phyloP scores from a whole-genome alignment of 1,284 basidiomycete genomes.

The Sanguinoderma infundibulare region DNA sequence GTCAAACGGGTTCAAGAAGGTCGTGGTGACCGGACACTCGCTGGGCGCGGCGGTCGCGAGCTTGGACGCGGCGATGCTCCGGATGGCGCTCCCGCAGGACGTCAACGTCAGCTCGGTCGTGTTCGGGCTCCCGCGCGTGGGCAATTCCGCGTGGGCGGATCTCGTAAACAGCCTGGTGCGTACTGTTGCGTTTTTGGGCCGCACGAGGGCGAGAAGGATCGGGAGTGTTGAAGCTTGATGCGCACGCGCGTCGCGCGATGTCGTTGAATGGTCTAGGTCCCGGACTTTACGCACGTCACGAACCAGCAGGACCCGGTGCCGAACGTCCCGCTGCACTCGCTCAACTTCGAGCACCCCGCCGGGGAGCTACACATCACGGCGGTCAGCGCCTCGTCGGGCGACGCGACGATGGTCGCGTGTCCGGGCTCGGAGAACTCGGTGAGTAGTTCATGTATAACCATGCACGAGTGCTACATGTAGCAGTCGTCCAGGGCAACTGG shows the following conservation, averaged over 20 bases:
- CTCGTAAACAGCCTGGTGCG: constrained; percentile 19
- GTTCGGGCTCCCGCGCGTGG: constrained; percentile 49
- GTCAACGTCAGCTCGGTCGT: constrained; percentile 42
- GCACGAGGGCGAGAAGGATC: too few relatives aligned
- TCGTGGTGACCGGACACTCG: constrained; percentile 43
- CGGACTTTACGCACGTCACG: constrained; percentile 37
- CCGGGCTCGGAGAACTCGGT: constrained; percentile 36
- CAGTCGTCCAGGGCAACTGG: too few relatives aligned
- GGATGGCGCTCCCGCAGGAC: constrained; percentile 40
- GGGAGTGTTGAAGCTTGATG: too few relatives aligned
- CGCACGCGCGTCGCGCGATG: too few relatives aligned
- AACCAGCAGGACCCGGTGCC: constrained; percentile 44
- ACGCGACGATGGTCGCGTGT: constrained; percentile 34
- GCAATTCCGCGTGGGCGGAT: constrained; percentile 37
- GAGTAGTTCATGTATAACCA: neutral
- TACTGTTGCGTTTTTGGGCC: too few relatives aligned
- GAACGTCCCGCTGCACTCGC: constrained; percentile 37
- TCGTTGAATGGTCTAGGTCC: constrained; percentile 19
- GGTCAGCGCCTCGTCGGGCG: constrained; percentile 20
- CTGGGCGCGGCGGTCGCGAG: constrained; percentile 49
- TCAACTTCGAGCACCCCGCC: constrained; percentile 38
- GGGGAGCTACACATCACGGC: constrained; percentile 41
- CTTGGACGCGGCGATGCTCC: constrained; percentile 48
- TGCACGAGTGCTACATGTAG: too few relatives aligned
- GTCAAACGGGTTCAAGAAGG: constrained; percentile 39